Evolutionary conservation across 495 filamentous ascomycete species (phyloP).

Genomic region (Podospora didyma): DNA sequence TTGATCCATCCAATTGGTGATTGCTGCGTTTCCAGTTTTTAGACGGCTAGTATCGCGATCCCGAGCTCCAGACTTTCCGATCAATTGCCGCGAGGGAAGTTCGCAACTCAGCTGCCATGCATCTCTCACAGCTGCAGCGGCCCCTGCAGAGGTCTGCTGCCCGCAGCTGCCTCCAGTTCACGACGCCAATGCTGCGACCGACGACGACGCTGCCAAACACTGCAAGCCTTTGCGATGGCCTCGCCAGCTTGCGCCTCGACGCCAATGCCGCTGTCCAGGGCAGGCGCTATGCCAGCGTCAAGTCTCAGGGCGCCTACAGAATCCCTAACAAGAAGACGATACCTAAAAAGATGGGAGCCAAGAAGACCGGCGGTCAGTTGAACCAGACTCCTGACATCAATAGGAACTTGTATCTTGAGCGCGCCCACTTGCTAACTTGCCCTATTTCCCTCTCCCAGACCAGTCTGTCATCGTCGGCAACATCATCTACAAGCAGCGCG

Average conservation of each 20-base stretch:
- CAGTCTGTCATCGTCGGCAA: slow-evolving; percentile 91
- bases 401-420: too few species aligned
- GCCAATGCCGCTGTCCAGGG: slow-evolving; percentile 37
- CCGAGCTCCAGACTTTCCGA: slow-evolving; percentile 1
- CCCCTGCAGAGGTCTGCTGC: slow-evolving; percentile 45
- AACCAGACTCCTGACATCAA: too few species aligned
- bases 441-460: slow-evolving; percentile 40
- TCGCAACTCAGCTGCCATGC: slow-evolving; percentile 33
- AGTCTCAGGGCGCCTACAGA: slow-evolving; percentile 82
- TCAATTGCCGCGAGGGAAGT: slow-evolving; percentile 18
- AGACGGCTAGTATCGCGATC: not conserved
- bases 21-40: too few species aligned
- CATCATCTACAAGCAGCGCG: slow-evolving; percentile 96
- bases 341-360: slow-evolving; percentile 91
- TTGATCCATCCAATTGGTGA: too few species aligned
- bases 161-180: slow-evolving; percentile 28
- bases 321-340: slow-evolving; percentile 75
- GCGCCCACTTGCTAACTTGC: slow-evolving; percentile 1
- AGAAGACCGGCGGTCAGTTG: slow-evolving; percentile 74
- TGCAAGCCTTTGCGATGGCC: slow-evolving; percentile 18
- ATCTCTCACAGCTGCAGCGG: slow-evolving; percentile 50
- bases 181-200: slow-evolving; percentile 20
- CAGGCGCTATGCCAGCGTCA: slow-evolving; percentile 74
- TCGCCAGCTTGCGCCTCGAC: slow-evolving; percentile 21
- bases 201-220: slow-evolving; percentile 12